Base-by-base conservation (phyloP, 2,329 filamentous ascomycete species). In the Colletotrichum siamense region DNA sequence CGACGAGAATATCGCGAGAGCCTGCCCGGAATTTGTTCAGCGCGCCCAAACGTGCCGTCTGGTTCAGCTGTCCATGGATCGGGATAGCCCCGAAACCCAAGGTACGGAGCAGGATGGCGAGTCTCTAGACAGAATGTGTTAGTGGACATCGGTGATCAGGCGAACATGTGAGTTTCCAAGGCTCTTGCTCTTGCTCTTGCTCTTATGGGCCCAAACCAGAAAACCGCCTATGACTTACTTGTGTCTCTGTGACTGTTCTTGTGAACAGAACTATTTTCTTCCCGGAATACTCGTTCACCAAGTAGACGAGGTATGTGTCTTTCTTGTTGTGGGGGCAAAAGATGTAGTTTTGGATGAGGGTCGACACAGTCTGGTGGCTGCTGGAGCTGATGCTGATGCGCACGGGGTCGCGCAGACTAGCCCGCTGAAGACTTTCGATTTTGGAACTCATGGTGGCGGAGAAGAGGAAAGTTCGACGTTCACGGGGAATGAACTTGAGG, bases 381-480 rank as follows among this genome's bases (percentile, higher is more conserved):
- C 91, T 95, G 73, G 91, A 91, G 76, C 93, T 95, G 81, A 98
- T 94, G 82, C 93, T 95, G 74, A 99, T 94, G 34, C 95, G 91
- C 8, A 98, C 89, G 0, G 96, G 96, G 80, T 98, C 96, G 61
- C 92, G 93, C 71, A 99, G 89, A 77, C 95, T 96, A 24, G 97
- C 97, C 69, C 97, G 92, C 83, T 99, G 97, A 63, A 99, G 88
- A 69, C 93, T 95, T 85, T 99, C 97, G 75, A 99, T 94, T 84
- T 98, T 98, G 77, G 93, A 96, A 80, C 93, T 96, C 91, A 99
- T 96, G 15, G 97, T 99, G 2, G 97, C 96, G 6, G 94, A 97
- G 89, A 98, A 99, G 57, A 99, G 93, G 82, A 94, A 97, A 1
- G 97, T 99, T 55, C 93, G 91, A 52, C 93, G 66, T 82, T 96